Evolutionary conservation across 2,329 filamentous ascomycete species (phyloP), one percentile per base, ranked within the genome.

Genomic region (Scolecobasidium constrictum): DNA sequence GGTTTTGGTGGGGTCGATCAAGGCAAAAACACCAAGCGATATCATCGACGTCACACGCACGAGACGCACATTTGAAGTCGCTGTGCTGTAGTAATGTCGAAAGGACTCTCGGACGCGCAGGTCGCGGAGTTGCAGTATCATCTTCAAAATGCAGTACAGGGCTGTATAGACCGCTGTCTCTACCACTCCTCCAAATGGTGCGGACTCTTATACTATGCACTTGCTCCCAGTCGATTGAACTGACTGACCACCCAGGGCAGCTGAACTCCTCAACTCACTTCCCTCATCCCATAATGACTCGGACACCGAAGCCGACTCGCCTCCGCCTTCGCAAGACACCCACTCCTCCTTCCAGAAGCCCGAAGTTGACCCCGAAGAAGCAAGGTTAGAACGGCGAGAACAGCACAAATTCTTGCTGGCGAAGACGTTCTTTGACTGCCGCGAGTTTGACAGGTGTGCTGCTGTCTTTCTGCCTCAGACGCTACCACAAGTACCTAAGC

Each of bases 121-220:
- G 57, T 60, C 45, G 60, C 62, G 40, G 81, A 86, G 56, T 69
- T 93, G 47, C 78, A 82, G 55, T 73, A 72, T 28, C 77, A 85
- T 23, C 72, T 95, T 35, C 86, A 94, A 59, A 82, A 87, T 55
- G 86, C 90, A 21, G 81, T 92, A 3, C 73, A 92, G 18, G 87
- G 87, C 58, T 96, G 88, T 66, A 94, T 87, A 1, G 92, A 98
- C 59, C 73, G 92, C 60, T 94, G 92, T 61, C 74, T 98, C 11
- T 96, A 95, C 57, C 88, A 95, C 55, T 92, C 90, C 5, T 82
- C 92, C 20, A 96, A 96, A 78, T 98, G 92, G 92, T 94, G 56
- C 28, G 55, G 46, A 19, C 17, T 21, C 23, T 15, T 28, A 31
- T 40, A 13, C 42, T 39, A n/a, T n/a, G n/a, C n/a, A n/a, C n/a